phyloP scores from a whole-genome alignment of 495 filamentous ascomycete genomes.

The Cercophora sp. region DNA sequence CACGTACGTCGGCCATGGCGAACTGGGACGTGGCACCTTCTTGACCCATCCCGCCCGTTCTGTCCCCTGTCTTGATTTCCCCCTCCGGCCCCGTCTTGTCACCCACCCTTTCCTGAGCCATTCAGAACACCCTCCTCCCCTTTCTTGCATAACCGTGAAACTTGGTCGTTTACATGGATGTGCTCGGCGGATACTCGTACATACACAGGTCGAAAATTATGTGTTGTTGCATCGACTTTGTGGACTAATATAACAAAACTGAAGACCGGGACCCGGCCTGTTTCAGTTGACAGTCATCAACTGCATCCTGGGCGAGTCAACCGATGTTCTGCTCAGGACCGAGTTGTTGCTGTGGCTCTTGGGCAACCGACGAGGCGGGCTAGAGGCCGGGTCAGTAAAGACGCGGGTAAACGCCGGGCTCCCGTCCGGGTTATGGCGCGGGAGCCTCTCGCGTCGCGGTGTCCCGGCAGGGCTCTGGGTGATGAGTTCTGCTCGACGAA shows the following conservation, averaged over 20 bases:
- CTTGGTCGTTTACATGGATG: background rate
- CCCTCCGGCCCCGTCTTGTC: too few species aligned
- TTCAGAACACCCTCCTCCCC: background rate
- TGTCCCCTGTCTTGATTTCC: too few species aligned
- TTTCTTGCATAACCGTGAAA: too few species aligned
- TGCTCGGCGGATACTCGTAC: constrained; percentile 16
- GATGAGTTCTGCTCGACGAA: constrained; percentile 74
- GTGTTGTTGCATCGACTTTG: background rate
- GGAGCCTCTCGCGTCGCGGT: constrained; percentile 38
- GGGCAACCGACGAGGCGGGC: constrained; percentile 42
- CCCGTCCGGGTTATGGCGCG: constrained; percentile 40
- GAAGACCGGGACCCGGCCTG: background rate
- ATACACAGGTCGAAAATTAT: constrained; percentile 21
- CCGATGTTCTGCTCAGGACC: constrained; percentile 44
- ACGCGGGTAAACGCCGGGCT: constrained; percentile 61
- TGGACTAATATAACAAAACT: background rate
- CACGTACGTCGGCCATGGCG: too few species aligned
- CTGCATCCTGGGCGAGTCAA: constrained; percentile 57
- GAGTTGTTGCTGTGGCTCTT: constrained; percentile 51
- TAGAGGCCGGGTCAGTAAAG: constrained; percentile 52
- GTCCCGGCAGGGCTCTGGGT: constrained; percentile 56
- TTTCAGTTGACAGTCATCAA: constrained; percentile 62
- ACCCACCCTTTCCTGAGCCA: too few species aligned
- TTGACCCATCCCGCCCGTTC: too few species aligned
- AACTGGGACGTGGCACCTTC: too few species aligned